Evolutionary conservation across 73 alveolate genomes (phyloP).

Genomic region (Stentor coeruleus): DNA sequence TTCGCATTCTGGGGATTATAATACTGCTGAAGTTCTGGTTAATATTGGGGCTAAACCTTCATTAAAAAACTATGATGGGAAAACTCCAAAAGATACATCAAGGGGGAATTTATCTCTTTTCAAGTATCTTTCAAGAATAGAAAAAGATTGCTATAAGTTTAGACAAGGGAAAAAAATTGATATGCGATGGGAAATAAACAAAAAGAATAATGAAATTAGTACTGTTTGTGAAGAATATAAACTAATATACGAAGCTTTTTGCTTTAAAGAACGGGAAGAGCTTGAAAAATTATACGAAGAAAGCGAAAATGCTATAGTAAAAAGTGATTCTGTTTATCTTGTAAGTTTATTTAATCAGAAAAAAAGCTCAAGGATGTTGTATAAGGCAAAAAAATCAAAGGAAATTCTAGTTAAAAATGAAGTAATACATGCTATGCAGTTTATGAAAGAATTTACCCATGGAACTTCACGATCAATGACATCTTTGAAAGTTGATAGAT

Average conservation of each 20-base stretch:
- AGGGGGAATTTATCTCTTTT: neutral
- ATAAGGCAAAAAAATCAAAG: too few species aligned
- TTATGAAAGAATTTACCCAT: too few species aligned
- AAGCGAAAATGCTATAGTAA: neutral
- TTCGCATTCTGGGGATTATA: constrained; percentile 3
- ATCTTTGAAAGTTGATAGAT: too few species aligned
- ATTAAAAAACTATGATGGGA: neutral
- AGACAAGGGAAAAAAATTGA: neutral
- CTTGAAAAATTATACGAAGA: neutral
- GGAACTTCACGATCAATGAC: too few species aligned
- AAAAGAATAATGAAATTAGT: too few species aligned
- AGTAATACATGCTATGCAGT: too few species aligned
- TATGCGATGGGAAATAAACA: too few species aligned
- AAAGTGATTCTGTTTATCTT: neutral
- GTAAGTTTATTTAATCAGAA: neutral
- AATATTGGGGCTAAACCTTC: neutral
- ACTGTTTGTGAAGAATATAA: neutral
- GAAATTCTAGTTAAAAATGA: too few species aligned
- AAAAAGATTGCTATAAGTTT: neutral
- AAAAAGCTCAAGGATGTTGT: too few species aligned
- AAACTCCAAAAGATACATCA: constrained; percentile 6
- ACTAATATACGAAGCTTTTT: neutral
- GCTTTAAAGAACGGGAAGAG: neutral
- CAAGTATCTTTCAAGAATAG: neutral
- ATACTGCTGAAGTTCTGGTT: neutral